Percentiles rank a stretch among this genome's conserved stretches.
Evolutionary conservation across 176 grass and related monocot genomes (phyloP).

Genomic region (Zea mays): DNA sequence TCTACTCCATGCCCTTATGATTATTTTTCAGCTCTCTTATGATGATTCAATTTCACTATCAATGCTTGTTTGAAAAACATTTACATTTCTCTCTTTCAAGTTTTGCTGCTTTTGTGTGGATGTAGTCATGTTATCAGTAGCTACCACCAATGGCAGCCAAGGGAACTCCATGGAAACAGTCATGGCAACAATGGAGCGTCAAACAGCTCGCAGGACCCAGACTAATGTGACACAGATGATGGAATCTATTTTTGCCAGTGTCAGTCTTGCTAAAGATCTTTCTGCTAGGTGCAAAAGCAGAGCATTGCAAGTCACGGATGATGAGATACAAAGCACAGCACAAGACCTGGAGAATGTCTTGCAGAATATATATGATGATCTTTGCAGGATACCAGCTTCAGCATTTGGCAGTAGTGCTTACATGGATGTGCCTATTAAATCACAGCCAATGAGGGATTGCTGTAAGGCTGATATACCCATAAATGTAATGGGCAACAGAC

Average conservation of each 20-base stretch:
- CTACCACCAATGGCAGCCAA: constrained; percentile 33
- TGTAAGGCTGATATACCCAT: constrained; percentile 33
- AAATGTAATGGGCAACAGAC: constrained; percentile 32
- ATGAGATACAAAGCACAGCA: constrained; percentile 53
- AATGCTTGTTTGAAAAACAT: constrained; percentile 13
- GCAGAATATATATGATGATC: constrained; percentile 54
- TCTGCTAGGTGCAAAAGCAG: constrained; percentile 53
- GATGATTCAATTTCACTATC: constrained; percentile 19
- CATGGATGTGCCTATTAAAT: constrained; percentile 41
- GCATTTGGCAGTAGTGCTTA: constrained; percentile 45
- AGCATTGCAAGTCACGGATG: constrained; percentile 46
- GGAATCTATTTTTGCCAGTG: constrained; percentile 48
- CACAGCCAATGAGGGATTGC: constrained; percentile 37
- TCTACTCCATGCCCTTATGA: neutral
- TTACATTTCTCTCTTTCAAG: constrained; percentile 20
- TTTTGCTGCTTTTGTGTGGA: constrained; percentile 37
- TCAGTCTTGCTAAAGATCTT: constrained; percentile 72
- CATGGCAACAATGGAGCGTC: constrained; percentile 50
- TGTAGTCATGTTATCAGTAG: constrained; percentile 61
- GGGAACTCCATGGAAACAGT: constrained; percentile 48
- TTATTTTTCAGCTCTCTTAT: constrained; percentile 1
- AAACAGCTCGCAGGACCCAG: constrained; percentile 49
- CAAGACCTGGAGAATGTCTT: constrained; percentile 67
- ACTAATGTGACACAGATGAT: constrained; percentile 43
- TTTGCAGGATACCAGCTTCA: constrained; percentile 61